Percentiles rank a stretch among this genome's conserved stretches.
These are phyloP conservation scores for Apiospora aurea DNA, from an alignment of 2,329 filamentous ascomycete genomes.

Conservation along the genomic window DNA sequence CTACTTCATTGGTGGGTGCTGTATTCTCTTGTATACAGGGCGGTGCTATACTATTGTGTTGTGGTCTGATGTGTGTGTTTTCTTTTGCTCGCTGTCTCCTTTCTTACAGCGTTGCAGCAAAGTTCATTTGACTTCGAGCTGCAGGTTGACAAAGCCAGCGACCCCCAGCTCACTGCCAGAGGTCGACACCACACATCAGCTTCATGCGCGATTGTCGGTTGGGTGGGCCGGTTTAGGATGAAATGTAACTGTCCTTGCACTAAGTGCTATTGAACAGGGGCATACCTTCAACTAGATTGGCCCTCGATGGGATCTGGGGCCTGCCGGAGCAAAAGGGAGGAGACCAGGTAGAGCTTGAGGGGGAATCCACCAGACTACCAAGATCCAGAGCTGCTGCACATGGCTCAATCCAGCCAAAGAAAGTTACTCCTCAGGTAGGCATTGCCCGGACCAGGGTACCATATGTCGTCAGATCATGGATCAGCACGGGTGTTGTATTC, in stretches of 20 bases:
- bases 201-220: not conserved
- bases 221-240: not conserved
- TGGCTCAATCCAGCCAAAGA: not conserved
- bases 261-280: not conserved
- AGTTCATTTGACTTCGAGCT: not conserved
- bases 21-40: not conserved
- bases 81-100: too few species aligned
- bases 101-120: not conserved
- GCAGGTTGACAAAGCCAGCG: not conserved
- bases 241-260: not conserved
- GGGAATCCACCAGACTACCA: not conserved
- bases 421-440: not conserved
- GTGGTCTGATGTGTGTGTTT: not conserved
- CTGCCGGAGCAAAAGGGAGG: not conserved
- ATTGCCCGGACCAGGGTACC: not conserved
- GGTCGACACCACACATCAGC: not conserved
- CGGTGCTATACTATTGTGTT: not conserved
- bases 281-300: constrained; percentile 1
- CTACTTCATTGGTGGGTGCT: not conserved
- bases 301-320: not conserved
- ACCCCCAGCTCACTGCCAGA: not conserved
- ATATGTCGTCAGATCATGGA: constrained; percentile 19
- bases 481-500: not conserved
- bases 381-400: constrained; percentile 9
- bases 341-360: not conserved